These are phyloP conservation scores for Panellus pusillus DNA, from an alignment of 768 basidiomycete species.

Conservation along the genomic window DNA sequence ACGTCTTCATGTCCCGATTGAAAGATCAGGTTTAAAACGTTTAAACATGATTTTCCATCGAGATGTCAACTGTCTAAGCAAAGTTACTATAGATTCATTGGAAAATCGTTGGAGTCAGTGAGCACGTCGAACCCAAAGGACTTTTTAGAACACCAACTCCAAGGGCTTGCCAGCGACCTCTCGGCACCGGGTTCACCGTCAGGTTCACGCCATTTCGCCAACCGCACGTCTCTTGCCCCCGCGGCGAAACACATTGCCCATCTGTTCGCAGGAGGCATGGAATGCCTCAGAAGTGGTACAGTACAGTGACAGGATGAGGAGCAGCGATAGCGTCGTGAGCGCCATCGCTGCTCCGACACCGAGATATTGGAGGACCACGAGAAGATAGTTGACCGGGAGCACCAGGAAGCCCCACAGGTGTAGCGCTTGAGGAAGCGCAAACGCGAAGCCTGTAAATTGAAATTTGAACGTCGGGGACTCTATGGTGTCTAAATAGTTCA, in stretches of 20 bases:
- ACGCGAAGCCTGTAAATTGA: constrained; percentile 47
- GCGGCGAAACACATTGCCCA: background rate
- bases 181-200: too few relatives aligned
- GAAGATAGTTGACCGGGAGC: constrained; percentile 22
- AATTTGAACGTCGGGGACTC: constrained; percentile 41
- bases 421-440: constrained; percentile 52
- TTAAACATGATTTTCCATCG: too few relatives aligned
- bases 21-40: too few relatives aligned
- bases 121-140: too few relatives aligned
- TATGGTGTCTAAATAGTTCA: constrained; percentile 36
- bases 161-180: too few relatives aligned
- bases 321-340: background rate
- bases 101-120: too few relatives aligned
- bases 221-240: background rate
- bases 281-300: background rate
- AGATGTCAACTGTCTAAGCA: too few relatives aligned
- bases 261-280: background rate
- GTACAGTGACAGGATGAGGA: background rate
- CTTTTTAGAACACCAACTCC: too few relatives aligned
- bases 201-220: background rate
- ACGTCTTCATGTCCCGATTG: too few relatives aligned
- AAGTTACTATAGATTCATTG: too few relatives aligned
- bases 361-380: background rate
- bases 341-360: background rate
- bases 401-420: constrained; percentile 47